Evolutionary conservation across 345 rosid species (phyloP), one percentile per base, ranked within the genome.

Genomic region (Citropsis articulata): DNA sequence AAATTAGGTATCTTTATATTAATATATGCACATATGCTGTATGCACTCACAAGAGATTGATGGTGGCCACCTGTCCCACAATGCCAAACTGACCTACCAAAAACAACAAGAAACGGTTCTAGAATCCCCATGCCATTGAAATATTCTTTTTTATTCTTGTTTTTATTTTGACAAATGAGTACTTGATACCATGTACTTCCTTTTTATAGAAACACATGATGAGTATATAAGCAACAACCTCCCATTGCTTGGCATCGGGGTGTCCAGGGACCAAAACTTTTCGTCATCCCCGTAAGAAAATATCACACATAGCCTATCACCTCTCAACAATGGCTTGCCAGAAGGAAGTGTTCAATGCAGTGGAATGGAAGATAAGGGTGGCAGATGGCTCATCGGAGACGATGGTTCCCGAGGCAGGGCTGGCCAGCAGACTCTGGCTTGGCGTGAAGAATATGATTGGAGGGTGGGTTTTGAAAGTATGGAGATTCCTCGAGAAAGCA

Each of bases 351-450:
- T 9, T 61, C 33, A 61, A 31, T 63, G 88, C 74, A 30, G 30
- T 84, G 38, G 89, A 90, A 30, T 88, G 90, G 91, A 85, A 82
- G 59, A 83, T 88, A 80, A 82, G 75, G 69, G 79, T 88, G 68
- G 71, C 19, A 77, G 83, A 87, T 78, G 88, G 85, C 25, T 80
- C 88, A 9, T 72, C 86, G 1, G 79, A 86, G 85, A 68, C 42
- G 10, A 61, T 90, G 78, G 86, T 77, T 62, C 84, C 88, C 2
- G 78, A 73, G 45, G 66, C 77, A 12, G 78, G 85, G 31, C 61
- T 66, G 4, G 59, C 61, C 25, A 35, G 40, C 14, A 81, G 80
- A 72, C 50, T 66, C 19, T 86, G 85, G 89, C 66, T 50, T 12
- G 77, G 81, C 28, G 28, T 84, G 10, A 77, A 79, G 72, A 68